Base-by-base conservation (phyloP, 257 asterid genomes). In the Gentiana dahurica region DNA sequence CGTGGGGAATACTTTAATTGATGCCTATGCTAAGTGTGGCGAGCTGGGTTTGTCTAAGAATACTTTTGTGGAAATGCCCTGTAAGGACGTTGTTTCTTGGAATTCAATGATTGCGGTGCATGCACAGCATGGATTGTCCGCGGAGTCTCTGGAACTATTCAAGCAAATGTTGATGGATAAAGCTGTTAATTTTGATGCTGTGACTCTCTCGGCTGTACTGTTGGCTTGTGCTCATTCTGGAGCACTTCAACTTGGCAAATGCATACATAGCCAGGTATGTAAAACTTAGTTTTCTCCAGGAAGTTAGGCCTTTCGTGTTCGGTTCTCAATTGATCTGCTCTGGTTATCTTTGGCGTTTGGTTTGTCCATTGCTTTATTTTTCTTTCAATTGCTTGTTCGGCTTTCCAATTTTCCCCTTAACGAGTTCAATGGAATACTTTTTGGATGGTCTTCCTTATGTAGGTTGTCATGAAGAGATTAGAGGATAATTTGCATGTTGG, bases 381-480 rank as follows among this genome's bases (percentile, higher is more conserved):
- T 41, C 46, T 4, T 7, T 41, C 46, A 41, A 41, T 41, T 41
- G 46, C 46, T 41, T 41, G 46, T 41, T 41, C 46, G 9, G 6
- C 2, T 41, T 41, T 41, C 46, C 46, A 41, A 10, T 41, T 41
- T 39, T 39, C 8, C 46, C 8, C 46, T 41, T 41, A 41, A 7
- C 46, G 8, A 2, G 46, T 41, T 41, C 8, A 41, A 7, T 41
- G 46, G 74, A 62, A 64, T 24, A 60, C 49, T 51, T 53, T 55
- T 15, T n/a, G 11, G 35, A 34, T 60, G 44, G 15, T 3, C 32
- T 72, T 50, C 35, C 63, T 34, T 64, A 11, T 54, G 32, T 65
- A 89, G 95, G 94, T 82, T 48, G 68, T 85, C 59, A 87, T 76
- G 78, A 77, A 75, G 89, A 66, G 73, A 59, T 61, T 87, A 65